Base-by-base conservation (phyloP, 2,329 filamentous ascomycete genomes). In the Verticillium nonalfalfae region DNA sequence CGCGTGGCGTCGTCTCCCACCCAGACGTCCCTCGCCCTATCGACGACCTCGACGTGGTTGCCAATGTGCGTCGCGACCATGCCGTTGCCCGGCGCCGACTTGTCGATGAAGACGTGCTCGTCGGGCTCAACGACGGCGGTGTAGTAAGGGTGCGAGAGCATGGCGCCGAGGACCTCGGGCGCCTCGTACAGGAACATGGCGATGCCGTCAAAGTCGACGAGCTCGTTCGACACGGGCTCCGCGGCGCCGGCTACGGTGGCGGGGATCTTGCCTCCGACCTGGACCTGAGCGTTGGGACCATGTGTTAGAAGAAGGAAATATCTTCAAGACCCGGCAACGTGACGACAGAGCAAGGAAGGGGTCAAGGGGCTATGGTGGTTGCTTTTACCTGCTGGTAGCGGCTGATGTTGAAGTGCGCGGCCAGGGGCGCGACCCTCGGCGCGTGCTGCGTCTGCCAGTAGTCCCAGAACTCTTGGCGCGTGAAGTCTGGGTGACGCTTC, bases 371-470 rank as follows among this genome's bases (percentile, higher is more conserved):
- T 31, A 31, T 31, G 26, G 26, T 4, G 26, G 26, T 31, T 31
- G 26, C 26, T 31, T 36, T 36, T 63, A 69, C 69, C 63, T 72
- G 70, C 50, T 72, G 70, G 59, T 72, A 72, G 1, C 69, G 62
- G 4, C 64, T 63, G 15, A 72, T 71, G 15, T 68, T 68, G 31
- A 72, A 69, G 35, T 71, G 57, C 0, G 66, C 62, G 1, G 70
- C 68, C 26, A 72, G 26, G 10, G 69, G 70, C 3, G 64, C 66
- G 11, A 72, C 69, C 39, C 69, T 72, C 1, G 70, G 70, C 0
- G 70, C 70, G 31, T 72, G 70, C 34, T 72, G 65, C 0, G 65
- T 69, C 21, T 70, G 64, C 70, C 70, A 72, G 21, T 72, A 72
- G 3, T 65, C 40, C 69, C 70, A 72, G 31, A 72, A 72, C 9